Conservation (phyloP, 768 basidiomycete genomes). For the Leccinum olivaceopallidum region DNA sequence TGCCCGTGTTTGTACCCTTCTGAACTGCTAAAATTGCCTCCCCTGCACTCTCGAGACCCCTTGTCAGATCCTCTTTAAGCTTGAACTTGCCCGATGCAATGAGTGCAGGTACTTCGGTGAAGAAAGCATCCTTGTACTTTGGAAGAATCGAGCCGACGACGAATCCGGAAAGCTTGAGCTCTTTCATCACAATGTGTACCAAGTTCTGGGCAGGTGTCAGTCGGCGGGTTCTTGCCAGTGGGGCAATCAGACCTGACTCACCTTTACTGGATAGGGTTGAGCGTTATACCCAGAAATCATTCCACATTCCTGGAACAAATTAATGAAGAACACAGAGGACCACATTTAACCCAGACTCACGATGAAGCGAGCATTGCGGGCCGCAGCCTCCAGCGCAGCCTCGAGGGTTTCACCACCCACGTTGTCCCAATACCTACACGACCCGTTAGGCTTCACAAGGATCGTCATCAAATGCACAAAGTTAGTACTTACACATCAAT, state of each 20-base stretch:
- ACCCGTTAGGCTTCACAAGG: background rate
- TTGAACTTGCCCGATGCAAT: slow-evolving; percentile 49
- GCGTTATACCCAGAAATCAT: slow-evolving; percentile 20
- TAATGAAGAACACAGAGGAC: too few relatives aligned
- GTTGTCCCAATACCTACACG: slow-evolving; percentile 17
- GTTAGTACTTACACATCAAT: slow-evolving; percentile 48
- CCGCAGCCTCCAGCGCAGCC: slow-evolving; percentile 49
- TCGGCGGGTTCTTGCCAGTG: slow-evolving; percentile 10
- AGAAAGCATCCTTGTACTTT: slow-evolving; percentile 45
- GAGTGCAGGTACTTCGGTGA: slow-evolving; percentile 38
- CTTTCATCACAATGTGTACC: slow-evolving; percentile 39
- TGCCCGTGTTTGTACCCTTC: slow-evolving; percentile 38
- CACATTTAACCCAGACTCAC: slow-evolving; percentile 14
- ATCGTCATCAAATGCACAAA: background rate
- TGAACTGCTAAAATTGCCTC: slow-evolving; percentile 40
- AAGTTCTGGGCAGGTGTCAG: slow-evolving; percentile 33
- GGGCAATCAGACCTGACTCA: background rate
- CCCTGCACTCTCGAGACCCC: slow-evolving; percentile 43
- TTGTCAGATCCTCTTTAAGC: slow-evolving; percentile 44
- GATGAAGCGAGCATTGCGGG: slow-evolving; percentile 48
- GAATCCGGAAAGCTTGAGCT: slow-evolving; percentile 47
- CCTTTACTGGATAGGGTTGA: slow-evolving; percentile 12
- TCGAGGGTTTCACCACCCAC: slow-evolving; percentile 45
- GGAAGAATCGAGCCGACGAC: slow-evolving; percentile 30
- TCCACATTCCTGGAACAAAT: slow-evolving; percentile 34